Conservation (phyloP, 306 rosid genomes). For the Dalbergia cultrata region DNA sequence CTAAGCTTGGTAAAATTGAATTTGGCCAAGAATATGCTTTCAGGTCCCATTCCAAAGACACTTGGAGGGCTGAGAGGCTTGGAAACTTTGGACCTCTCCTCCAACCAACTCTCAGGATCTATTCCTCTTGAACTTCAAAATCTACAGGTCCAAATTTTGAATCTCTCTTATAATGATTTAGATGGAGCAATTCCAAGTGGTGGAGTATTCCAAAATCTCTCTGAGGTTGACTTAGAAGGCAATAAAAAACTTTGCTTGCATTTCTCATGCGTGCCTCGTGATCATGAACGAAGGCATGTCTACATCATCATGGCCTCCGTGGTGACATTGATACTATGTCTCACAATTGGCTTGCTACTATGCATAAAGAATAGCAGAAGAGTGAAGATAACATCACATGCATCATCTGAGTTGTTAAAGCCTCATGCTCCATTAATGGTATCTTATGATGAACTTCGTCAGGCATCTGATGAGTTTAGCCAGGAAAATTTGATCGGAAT, state of each 20-base stretch:
- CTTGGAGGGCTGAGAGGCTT: constrained; percentile 65
- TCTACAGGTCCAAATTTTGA: constrained; percentile 50
- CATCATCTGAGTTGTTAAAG: constrained; percentile 29
- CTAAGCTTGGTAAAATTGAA: constrained; percentile 64
- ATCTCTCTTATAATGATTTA: constrained; percentile 69
- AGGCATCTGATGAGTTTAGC: constrained; percentile 67
- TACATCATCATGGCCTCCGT: constrained; percentile 37
- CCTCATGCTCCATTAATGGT: constrained; percentile 56
- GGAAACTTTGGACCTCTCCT: constrained; percentile 71
- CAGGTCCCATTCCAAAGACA: constrained; percentile 69
- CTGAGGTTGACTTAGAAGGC: constrained; percentile 67
- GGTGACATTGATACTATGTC: constrained; percentile 46
- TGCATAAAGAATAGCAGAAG: constrained; percentile 40
- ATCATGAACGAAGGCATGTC: constrained; percentile 38
- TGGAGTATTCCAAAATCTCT: constrained; percentile 60
- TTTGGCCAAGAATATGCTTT: constrained; percentile 61
- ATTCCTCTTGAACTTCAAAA: constrained; percentile 69
- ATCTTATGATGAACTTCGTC: constrained; percentile 67
- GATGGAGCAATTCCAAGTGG: constrained; percentile 70
- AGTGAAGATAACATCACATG: constrained; percentile 29
- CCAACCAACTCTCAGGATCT: constrained; percentile 73
- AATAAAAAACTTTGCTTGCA: constrained; percentile 64
- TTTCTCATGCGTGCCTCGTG: constrained; percentile 43
- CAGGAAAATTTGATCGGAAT: constrained; percentile 59
- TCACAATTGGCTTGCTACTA: constrained; percentile 49